Percentiles rank a stretch among this genome's conserved stretches.
Evolutionary conservation across 139 green algal genomes (phyloP).

Genomic region (Pycnococcus provasolii): DNA sequence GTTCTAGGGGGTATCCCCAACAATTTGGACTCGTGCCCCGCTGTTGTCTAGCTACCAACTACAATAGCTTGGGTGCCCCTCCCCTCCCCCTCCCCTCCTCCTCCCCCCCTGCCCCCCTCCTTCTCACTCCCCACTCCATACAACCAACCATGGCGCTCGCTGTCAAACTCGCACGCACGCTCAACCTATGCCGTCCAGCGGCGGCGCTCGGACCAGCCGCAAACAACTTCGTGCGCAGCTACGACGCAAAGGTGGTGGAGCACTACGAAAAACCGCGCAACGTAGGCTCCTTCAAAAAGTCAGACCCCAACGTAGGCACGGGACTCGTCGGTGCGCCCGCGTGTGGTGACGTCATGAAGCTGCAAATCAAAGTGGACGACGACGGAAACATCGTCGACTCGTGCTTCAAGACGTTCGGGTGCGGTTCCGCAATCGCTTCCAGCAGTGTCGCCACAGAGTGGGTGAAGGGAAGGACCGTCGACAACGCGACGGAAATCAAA

Average conservation of each 20-base stretch:
- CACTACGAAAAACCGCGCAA: constrained; percentile 96
- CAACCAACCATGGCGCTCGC: too few species aligned
- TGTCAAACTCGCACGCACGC: too few species aligned
- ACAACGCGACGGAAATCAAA: constrained; percentile 77
- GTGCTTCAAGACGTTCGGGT: constrained; percentile 99
- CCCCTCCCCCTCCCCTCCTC: too few species aligned
- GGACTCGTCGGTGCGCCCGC: constrained; percentile 51
- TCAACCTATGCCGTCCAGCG: too few species aligned
- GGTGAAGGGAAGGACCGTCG: constrained; percentile 72
- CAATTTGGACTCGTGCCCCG: too few species aligned
- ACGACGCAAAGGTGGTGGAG: constrained; percentile 91
- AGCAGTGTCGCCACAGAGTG: constrained; percentile 91
- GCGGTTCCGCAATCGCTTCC: constrained; percentile 89
- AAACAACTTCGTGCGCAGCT: constrained; percentile 26
- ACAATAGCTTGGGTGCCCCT: too few species aligned
- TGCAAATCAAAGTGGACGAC: constrained; percentile 89
- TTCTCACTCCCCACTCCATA: too few species aligned
- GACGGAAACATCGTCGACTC: constrained; percentile 88
- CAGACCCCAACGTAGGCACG: constrained; percentile 69
- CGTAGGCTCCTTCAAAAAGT: constrained; percentile 92
- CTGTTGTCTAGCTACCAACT: too few species aligned
- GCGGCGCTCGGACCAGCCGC: too few species aligned
- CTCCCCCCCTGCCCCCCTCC: too few species aligned
- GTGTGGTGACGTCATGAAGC: constrained; percentile 99
- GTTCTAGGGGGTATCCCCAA: too few species aligned